Evolutionary conservation across 148 eudicot genomes (phyloP), one percentile per base, ranked within the genome.

Genomic region (Limonium bicolor): DNA sequence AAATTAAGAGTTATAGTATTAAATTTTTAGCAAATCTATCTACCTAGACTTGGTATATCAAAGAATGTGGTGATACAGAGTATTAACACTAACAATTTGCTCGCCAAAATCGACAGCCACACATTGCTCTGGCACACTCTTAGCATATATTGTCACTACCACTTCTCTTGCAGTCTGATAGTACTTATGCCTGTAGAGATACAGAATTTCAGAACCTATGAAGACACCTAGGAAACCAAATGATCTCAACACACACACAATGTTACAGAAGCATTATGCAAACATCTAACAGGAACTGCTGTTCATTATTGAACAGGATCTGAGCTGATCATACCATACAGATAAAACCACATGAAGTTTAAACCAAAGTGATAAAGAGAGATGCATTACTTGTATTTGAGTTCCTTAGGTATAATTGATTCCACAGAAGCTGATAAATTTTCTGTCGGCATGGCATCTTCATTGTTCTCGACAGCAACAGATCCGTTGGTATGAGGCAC

Each of bases 141-240:
- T 90, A 1, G 94, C 99, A 67, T 84, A 92, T 54, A 92, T 53
- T 32, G 95, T 85, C 18, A 92, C 88, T 9, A 92, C 95, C 38
- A 81, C 83, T 64, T 92, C 94, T 61, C 78, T 82, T 52, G 86
- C 82, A 54, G 82, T 92, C 66, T 92, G 99, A 69, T 85, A 90
- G 55, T 66, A 81, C 58, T 65, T 88, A 69, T 92, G 95, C 94
- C 99, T 92, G 82, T 52, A 45, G 3, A 5, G 2, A 53, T 3
- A 51, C 36, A 8, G 34, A 65, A 24, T 48, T 1, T 32, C 1
- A 15, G 14, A 10, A 2, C 14, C 6, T 32, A 15, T 15, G 36
- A 10, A 10, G 3, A 15, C 36, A 10, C 36, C 36, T 15, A 32
- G 14, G 13, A 32, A 5, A 32, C 13, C 1, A 32, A 2, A 5